A percentile compares a stretch with the other conserved stretches of the same genome.
phyloP scores from a whole-genome alignment of 176 grass and related monocot species.

The Lolium perenne region DNA sequence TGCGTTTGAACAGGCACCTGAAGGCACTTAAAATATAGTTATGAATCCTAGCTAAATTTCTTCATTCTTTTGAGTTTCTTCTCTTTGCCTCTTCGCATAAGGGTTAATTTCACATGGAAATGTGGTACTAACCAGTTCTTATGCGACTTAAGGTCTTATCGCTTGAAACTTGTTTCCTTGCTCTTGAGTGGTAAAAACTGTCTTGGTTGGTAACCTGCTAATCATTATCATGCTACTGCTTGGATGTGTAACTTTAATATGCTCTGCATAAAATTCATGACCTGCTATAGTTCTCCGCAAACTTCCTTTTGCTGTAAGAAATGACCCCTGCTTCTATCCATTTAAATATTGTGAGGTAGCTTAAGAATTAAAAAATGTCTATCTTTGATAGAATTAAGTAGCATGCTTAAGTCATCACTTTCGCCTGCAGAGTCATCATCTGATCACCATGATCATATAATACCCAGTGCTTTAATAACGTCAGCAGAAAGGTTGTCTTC shows the following conservation, averaged over 20 bases:
- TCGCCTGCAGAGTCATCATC: slow-evolving; percentile 39
- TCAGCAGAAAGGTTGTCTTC: not conserved
- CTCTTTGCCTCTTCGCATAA: slow-evolving; percentile 1
- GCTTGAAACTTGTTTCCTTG: slow-evolving; percentile 31
- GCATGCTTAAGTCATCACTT: slow-evolving; percentile 37
- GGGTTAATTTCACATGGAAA: not conserved
- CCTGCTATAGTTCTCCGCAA: slow-evolving; percentile 9
- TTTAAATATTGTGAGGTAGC: slow-evolving; percentile 20
- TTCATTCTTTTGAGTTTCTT: slow-evolving; percentile 14
- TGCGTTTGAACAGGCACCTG: slow-evolving; percentile 8
- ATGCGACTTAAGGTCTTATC: not conserved
- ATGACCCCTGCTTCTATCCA: slow-evolving; percentile 10
- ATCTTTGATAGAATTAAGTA: slow-evolving; percentile 42
- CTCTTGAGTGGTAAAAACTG: not conserved
- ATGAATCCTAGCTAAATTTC: not conserved
- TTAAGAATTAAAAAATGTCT: slow-evolving; percentile 27
- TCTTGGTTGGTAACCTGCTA: slow-evolving; percentile 18
- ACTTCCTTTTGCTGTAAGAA: slow-evolving; percentile 38
- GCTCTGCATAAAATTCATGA: slow-evolving; percentile 6
- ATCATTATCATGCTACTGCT: not conserved
- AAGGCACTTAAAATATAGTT: slow-evolving; percentile 11
- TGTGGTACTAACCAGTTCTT: slow-evolving; percentile 2
- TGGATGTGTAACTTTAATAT: slow-evolving; percentile 13
- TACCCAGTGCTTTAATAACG: slow-evolving; percentile 25
- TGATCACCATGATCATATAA: slow-evolving; percentile 37